Evolutionary conservation across 2,329 filamentous ascomycete genomes (phyloP).

Genomic region (Trichoderma asperellum): DNA sequence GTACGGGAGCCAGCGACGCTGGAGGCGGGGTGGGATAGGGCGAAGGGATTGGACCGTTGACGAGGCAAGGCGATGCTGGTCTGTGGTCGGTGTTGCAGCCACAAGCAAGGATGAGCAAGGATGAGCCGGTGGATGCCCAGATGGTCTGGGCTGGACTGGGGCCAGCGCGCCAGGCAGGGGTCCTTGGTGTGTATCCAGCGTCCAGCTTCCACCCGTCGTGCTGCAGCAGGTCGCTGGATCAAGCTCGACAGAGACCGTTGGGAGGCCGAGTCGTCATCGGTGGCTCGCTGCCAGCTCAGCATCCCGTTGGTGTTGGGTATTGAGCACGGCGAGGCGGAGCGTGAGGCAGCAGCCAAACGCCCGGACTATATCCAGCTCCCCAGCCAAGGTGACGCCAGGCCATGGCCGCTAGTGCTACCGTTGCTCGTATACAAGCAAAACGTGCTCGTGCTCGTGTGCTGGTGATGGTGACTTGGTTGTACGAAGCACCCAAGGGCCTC

Average conservation of each 20-base stretch:
- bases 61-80: constrained; percentile 24
- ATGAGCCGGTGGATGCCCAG: constrained; percentile 40
- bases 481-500: neutral
- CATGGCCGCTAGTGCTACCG: neutral
- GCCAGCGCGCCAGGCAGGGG: constrained; percentile 29
- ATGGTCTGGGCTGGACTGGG: constrained; percentile 35
- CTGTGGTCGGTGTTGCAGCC: constrained; percentile 29
- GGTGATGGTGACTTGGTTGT: constrained; percentile 8
- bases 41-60: constrained; percentile 29
- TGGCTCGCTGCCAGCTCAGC: constrained; percentile 24
- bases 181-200: constrained; percentile 18
- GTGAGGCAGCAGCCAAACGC: neutral
- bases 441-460: constrained; percentile 11
- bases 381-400: neutral
- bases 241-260: neutral
- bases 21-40: constrained; percentile 38
- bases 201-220: constrained; percentile 19
- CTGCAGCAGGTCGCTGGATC: constrained; percentile 20
- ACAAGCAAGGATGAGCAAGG: constrained; percentile 36
- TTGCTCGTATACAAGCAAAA: neutral
- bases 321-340: neutral
- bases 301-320: constrained; percentile 17
- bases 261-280: constrained; percentile 24
- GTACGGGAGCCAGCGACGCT: constrained; percentile 39
- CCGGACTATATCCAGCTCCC: constrained; percentile 10